A percentile compares a stretch with the other conserved stretches of the same genome.
Conservation (phyloP, 345 rosid species). For the Tarenaya hassleriana region DNA sequence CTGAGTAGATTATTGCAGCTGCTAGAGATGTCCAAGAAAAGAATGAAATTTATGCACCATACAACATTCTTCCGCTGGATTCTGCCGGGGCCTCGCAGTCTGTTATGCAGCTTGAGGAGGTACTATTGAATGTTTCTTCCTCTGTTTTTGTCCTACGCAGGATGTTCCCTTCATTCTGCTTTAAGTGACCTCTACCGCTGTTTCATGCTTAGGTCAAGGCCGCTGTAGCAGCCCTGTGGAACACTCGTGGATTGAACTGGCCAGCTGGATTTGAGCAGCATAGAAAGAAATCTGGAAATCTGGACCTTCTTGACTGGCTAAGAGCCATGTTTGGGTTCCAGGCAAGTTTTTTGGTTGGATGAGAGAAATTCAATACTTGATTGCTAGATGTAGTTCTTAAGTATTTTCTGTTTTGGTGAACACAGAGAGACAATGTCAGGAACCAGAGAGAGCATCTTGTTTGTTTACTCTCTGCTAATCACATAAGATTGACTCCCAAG, state of each 20-base stretch:
- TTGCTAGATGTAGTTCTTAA: slow-evolving; percentile 13
- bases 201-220: slow-evolving; percentile 72
- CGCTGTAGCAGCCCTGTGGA: slow-evolving; percentile 81
- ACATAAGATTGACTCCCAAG: slow-evolving; percentile 75
- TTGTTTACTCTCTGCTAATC: slow-evolving; percentile 76
- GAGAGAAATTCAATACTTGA: slow-evolving; percentile 7
- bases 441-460: slow-evolving; percentile 96
- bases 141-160: slow-evolving; percentile 10
- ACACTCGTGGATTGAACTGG: slow-evolving; percentile 86
- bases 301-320: slow-evolving; percentile 95
- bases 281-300: slow-evolving; percentile 74
- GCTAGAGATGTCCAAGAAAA: slow-evolving; percentile 98
- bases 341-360: slow-evolving; percentile 41
- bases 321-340: slow-evolving; percentile 98
- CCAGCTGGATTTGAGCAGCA: slow-evolving; percentile 77
- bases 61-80: slow-evolving; percentile 93
- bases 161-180: slow-evolving; percentile 4
- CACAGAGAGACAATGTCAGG: slow-evolving; percentile 88
- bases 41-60: slow-evolving; percentile 93
- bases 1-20: slow-evolving; percentile 85
- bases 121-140: slow-evolving; percentile 19
- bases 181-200: slow-evolving; percentile 22
- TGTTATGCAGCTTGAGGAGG: slow-evolving; percentile 97
- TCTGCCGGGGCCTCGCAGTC: slow-evolving; percentile 93
- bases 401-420: slow-evolving; percentile 20